Conservation (phyloP, 2,329 filamentous ascomycete genomes). For the Escovopsis weberi region DNA sequence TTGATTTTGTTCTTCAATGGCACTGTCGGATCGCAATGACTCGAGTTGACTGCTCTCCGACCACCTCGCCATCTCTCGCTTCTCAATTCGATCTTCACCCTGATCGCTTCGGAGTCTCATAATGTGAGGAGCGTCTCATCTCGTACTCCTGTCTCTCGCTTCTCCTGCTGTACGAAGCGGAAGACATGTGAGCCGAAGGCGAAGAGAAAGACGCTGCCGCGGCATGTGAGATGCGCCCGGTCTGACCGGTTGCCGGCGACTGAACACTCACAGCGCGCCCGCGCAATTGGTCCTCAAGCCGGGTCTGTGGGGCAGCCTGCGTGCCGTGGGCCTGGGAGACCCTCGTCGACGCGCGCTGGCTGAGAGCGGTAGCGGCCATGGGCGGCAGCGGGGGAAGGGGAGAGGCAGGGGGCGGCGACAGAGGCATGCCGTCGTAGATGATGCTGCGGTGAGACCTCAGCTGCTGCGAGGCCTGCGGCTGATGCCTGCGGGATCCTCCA, state of each 20-base stretch:
- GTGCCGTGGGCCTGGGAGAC: background rate
- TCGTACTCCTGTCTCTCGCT: too few relatives aligned
- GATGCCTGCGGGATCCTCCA: background rate
- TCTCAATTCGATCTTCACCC: too few relatives aligned
- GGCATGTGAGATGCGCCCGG: too few relatives aligned
- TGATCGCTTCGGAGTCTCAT: too few relatives aligned
- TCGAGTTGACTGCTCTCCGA: too few relatives aligned
- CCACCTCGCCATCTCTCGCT: too few relatives aligned
- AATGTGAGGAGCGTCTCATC: too few relatives aligned
- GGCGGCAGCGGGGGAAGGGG: conserved; percentile 14
- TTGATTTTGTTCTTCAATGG: background rate
- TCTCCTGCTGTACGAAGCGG: too few relatives aligned
- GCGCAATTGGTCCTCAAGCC: background rate
- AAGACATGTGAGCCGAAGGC: too few relatives aligned
- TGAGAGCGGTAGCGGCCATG: conserved; percentile 6
- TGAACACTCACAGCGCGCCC: background rate
- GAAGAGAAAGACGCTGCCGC: too few relatives aligned
- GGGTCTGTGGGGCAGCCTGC: background rate
- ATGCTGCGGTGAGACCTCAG: conserved; percentile 1
- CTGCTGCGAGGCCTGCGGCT: background rate
- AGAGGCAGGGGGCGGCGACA: conserved; percentile 10
- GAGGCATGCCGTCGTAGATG: background rate
- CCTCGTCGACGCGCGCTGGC: conserved; percentile 1
- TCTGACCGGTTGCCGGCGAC: background rate
- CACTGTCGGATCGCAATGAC: too few relatives aligned